Evolutionary conservation across 148 eudicot genomes (phyloP), one percentile per base, ranked within the genome.

Genomic region (Camellia sinensis): DNA sequence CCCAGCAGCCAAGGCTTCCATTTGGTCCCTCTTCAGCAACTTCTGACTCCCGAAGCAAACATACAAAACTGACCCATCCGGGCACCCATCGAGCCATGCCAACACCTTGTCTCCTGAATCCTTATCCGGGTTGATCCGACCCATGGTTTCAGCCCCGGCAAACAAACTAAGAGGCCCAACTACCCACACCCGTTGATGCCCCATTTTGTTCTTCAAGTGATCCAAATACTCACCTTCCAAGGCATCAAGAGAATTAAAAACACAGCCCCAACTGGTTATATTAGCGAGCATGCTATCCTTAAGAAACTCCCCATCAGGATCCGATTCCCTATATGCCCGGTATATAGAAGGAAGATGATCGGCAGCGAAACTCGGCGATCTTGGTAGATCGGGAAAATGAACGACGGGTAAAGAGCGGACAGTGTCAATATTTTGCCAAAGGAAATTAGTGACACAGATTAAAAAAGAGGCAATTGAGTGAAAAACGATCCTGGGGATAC

Each of bases 21-120:
- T 83, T 83, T 90, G 94, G 65, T 84, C 84, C 63, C 61, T 79
- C 22, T 74, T 86, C n/a, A 89, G 76, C 64, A 80, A 14, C n/a
- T 86, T 88, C 46, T 93, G 92, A 72, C 91, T 90, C 48, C 98
- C 94, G 82, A 90, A 90, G 75, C 92, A 90, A 48, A 89, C 92
- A 63, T 85, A 90, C 68, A 93, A 41, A 41, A 93, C 92, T 11
- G 89, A 88, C 57, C 63, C 87, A 79, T 89, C 88, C 41, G 83
- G 84, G 5, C 90, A 87, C 43, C 19, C 63, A 75, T 91, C 90
- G 18, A 93, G 92, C 96, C 98, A 91, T 8, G 73, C 56, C n/a
- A 83, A 57, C 65, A 88, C 75, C 11, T 37, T 63, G 40, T 48
- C 46, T 4, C 74, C 53, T 3, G 70, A 62, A 15, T 57, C 79